Conservation (phyloP, 2,329 filamentous ascomycete species). For the Aureobasidium subglaciale region DNA sequence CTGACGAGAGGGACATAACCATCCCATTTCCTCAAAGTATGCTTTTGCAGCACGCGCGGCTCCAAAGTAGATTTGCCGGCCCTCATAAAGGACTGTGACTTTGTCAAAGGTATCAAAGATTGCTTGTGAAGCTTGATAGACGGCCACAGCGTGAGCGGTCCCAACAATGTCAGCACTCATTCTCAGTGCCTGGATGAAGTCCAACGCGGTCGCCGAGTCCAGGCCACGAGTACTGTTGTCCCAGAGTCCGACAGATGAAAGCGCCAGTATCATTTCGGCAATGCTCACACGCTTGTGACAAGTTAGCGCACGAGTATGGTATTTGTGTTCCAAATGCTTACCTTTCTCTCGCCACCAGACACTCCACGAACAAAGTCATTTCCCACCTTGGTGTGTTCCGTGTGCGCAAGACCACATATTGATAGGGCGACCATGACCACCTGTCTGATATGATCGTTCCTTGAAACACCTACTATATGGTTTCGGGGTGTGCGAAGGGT, state of each 20-base stretch:
- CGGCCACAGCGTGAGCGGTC: conserved; percentile 74
- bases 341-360: conserved; percentile 43
- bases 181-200: conserved; percentile 42
- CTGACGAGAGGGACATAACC: conserved; percentile 63
- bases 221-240: conserved; percentile 44
- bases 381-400: conserved; percentile 75
- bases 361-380: conserved; percentile 74
- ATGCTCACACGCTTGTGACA: conserved; percentile 44
- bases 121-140: conserved; percentile 80
- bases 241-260: conserved; percentile 33
- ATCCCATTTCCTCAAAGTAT: conserved; percentile 74
- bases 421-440: no score
- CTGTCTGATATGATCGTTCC: no score
- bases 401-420: conserved; percentile 77
- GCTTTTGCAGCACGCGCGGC: conserved; percentile 57
- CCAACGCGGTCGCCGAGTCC: conserved; percentile 43
- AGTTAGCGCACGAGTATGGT: no score
- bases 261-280: conserved; percentile 43
- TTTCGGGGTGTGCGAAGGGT: conserved; percentile 81
- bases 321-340: no score
- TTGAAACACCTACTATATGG: conserved; percentile 71
- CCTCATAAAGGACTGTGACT: conserved; percentile 71
- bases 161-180: conserved; percentile 73
- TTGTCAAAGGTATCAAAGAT: conserved; percentile 62
- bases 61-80: conserved; percentile 70